Evolutionary conservation across 306 rosid genomes (phyloP).

Genomic region (Begonia fuchsioides): DNA sequence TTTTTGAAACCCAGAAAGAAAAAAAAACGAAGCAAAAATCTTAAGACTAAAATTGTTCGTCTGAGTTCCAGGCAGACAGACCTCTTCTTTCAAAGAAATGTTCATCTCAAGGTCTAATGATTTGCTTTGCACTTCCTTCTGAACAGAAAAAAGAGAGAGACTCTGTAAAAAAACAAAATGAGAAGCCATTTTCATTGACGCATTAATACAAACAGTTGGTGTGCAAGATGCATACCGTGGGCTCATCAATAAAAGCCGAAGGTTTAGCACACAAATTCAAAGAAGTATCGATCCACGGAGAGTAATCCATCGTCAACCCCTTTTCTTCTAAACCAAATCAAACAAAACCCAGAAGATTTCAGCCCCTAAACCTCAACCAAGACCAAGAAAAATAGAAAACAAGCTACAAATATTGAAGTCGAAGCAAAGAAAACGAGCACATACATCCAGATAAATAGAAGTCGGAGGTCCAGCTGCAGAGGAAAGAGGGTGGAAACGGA

Average conservation of each 20-base stretch:
- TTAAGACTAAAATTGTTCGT: too few species aligned
- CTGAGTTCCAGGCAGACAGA: too few species aligned
- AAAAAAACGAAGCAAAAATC: too few species aligned
- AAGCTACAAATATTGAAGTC: background rate
- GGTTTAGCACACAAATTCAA: slow-evolving; percentile 60
- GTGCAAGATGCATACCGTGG: slow-evolving; percentile 34
- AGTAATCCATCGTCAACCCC: slow-evolving; percentile 15
- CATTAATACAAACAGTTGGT: slow-evolving; percentile 4
- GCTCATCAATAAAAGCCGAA: slow-evolving; percentile 26
- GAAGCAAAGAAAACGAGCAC: background rate
- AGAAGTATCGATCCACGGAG: slow-evolving; percentile 53
- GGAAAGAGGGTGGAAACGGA: background rate
- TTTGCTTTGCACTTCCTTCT: too few species aligned
- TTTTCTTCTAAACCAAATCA: background rate
- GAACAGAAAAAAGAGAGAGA: too few species aligned
- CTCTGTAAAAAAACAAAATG: background rate
- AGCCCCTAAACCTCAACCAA: background rate
- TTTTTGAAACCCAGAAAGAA: too few species aligned
- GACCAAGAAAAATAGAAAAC: too few species aligned
- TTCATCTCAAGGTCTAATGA: too few species aligned
- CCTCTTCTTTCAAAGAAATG: too few species aligned
- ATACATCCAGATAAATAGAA: too few species aligned
- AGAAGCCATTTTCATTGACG: background rate
- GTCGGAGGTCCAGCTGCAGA: background rate
- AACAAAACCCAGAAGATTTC: too few species aligned